Evolutionary conservation across 2,329 filamentous ascomycete genomes (phyloP), one percentile per base, ranked within the genome.

Genomic region (Peltaster fructicola): DNA sequence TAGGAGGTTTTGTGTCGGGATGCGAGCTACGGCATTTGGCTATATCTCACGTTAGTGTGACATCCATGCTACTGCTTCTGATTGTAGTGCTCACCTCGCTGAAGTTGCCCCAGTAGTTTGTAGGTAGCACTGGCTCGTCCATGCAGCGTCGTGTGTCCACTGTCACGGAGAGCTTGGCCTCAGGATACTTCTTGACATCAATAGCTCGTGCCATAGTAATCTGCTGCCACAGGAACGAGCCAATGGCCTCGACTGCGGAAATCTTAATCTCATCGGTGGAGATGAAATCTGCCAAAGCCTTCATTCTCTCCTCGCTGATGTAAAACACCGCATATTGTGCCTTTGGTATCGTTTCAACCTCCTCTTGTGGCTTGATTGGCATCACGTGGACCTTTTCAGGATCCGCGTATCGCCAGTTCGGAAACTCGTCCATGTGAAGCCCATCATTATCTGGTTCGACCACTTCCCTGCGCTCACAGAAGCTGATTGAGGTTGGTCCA

Each of bases 81-180:
- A n/a, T n/a, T n/a, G n/a, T n/a, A n/a, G n/a, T n/a, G n/a, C n/a
- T n/a, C n/a, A n/a, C n/a, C n/a, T 32, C 30, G 11, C 20, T 22
- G 13, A 32, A 16, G 16, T 32, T 32, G 14, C 26, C 30, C 30
- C 30, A 32, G 17, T 32, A 32, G 7, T 14, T 10, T 6, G 15
- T 15, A 9, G 26, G 24, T 8, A 15, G 22, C 4, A 12, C 4
- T 8, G 23, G 23, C 12, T 26, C 21, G 7, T 9, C 13, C 26
- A 29, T 30, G 10, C 23, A 19, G 8, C 18, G 12, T 8, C 30
- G 27, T 4, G 26, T 25, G 20, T 32, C 23, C 15, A 34, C 25
- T 10, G 24, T 27, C 20, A 34, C 26, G 8, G 29, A 34, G 7
- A 34, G 27, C n/a, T 29, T 34, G 10, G 23, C 25, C 20, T 27